Evolutionary conservation across 2,329 filamentous ascomycete species (phyloP).

Genomic region (Colletotrichum eleusines): DNA sequence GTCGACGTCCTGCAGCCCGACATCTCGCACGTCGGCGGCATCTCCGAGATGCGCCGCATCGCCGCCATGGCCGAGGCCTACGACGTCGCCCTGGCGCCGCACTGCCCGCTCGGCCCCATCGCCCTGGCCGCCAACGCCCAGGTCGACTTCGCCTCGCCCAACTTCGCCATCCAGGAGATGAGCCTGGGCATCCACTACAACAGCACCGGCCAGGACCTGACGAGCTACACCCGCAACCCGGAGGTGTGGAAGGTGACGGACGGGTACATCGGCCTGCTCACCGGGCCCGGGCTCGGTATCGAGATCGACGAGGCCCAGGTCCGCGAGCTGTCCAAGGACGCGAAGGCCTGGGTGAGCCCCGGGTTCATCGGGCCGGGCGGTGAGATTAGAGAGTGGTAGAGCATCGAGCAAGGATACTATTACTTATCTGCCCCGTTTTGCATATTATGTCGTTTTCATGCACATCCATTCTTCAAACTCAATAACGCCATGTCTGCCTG

Average conservation of each 20-base stretch:
- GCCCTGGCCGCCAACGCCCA: constrained; percentile 79
- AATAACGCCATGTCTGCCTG: not conserved
- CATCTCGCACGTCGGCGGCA: constrained; percentile 78
- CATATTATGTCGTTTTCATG: too few relatives aligned
- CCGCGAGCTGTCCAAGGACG: constrained; percentile 66
- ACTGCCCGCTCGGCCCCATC: constrained; percentile 80
- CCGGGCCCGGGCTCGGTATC: constrained; percentile 74
- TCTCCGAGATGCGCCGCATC: constrained; percentile 77
- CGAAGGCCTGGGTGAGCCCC: constrained; percentile 73
- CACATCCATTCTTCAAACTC: not conserved
- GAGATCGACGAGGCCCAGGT: constrained; percentile 79
- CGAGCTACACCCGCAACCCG: constrained; percentile 74
- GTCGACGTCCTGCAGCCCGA: constrained; percentile 82
- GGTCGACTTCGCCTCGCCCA: constrained; percentile 70
- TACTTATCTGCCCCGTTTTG: too few relatives aligned
- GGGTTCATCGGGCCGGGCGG: constrained; percentile 77
- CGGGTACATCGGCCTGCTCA: constrained; percentile 72
- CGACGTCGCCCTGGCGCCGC: constrained; percentile 79
- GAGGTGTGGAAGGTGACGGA: constrained; percentile 75
- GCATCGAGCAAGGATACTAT: not conserved
- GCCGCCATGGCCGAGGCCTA: constrained; percentile 80
- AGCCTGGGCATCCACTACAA: constrained; percentile 86
- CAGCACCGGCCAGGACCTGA: constrained; percentile 72
- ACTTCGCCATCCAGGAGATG: constrained; percentile 84
- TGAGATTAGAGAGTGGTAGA: constrained; percentile 75